Percentiles rank a stretch among this genome's conserved stretches.
phyloP scores from a whole-genome alignment of 2,329 filamentous ascomycete genomes.

The Microdochium paspali region DNA sequence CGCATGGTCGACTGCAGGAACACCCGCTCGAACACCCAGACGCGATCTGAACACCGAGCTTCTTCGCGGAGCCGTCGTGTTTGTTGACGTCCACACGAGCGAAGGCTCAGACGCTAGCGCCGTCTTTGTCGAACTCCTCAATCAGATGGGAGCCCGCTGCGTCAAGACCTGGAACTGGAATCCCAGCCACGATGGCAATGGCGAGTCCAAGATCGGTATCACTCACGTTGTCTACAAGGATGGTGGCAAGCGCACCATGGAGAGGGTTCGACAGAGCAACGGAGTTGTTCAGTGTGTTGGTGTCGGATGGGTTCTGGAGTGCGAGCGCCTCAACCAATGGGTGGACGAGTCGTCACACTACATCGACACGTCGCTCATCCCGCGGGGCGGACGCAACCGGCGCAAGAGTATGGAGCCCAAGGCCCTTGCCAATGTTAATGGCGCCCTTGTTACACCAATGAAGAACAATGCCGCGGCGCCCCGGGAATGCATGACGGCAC shows the following conservation, averaged over 20 bases:
- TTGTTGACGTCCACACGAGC: constrained; percentile 74
- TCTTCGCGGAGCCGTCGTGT: constrained; percentile 65
- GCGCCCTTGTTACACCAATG: constrained; percentile 42
- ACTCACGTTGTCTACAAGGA: constrained; percentile 91
- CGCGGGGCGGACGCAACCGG: constrained; percentile 61
- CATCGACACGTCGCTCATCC: constrained; percentile 57
- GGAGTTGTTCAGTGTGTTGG: constrained; percentile 79
- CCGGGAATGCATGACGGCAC: constrained; percentile 28
- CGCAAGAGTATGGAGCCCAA: constrained; percentile 77
- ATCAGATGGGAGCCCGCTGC: constrained; percentile 73
- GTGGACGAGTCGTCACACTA: constrained; percentile 62
- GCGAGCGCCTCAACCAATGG: constrained; percentile 69
- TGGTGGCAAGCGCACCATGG: constrained; percentile 67
- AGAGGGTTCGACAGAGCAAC: constrained; percentile 65
- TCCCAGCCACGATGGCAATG: constrained; percentile 27
- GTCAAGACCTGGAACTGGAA: constrained; percentile 71
- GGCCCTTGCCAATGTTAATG: constrained; percentile 59
- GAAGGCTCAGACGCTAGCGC: constrained; percentile 72
- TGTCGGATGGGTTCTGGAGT: constrained; percentile 83
- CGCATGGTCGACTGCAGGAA: constrained; percentile 43
- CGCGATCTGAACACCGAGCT: constrained; percentile 41
- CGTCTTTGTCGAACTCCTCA: constrained; percentile 73
- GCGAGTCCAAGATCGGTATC: constrained; percentile 55
- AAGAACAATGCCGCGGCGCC: constrained; percentile 17
- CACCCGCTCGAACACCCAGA: constrained; percentile 46